Conservation (phyloP, 225 moss, liverwort and hornwort species). For the Climacium dendroides region DNA sequence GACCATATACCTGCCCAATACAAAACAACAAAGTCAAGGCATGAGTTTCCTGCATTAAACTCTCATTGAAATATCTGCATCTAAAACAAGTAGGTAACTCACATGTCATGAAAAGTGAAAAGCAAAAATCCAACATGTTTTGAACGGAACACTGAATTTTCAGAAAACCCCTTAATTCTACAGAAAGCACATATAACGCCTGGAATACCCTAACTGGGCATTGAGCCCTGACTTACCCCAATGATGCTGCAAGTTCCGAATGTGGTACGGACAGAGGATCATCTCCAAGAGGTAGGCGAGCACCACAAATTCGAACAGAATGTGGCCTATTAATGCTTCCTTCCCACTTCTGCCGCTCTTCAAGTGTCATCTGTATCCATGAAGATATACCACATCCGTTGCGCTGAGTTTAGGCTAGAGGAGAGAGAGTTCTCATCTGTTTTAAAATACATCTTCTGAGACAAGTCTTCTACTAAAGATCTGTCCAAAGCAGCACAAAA, state of each 20-base stretch:
- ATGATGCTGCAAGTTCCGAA: constrained; percentile 77
- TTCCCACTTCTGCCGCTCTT: constrained; percentile 62
- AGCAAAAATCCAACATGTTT: background rate
- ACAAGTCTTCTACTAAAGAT: background rate
- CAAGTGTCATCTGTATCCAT: constrained; percentile 34
- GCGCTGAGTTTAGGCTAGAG: background rate
- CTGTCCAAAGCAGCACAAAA: background rate
- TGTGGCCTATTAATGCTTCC: constrained; percentile 40
- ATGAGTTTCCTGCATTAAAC: background rate
- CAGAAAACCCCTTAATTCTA: background rate
- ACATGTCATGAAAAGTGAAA: background rate
- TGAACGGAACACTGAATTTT: background rate
- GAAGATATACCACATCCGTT: background rate
- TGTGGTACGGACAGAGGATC: constrained; percentile 65
- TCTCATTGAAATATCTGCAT: background rate
- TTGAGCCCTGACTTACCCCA: constrained; percentile 47
- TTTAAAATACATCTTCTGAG: background rate
- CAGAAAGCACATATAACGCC: background rate
- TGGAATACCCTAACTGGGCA: background rate
- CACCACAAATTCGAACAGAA: constrained; percentile 65
- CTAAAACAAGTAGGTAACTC: background rate
- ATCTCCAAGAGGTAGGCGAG: constrained; percentile 63
- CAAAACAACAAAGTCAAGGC: background rate
- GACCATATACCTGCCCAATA: constrained; percentile 65
- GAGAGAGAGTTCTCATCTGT: background rate